These are phyloP conservation scores for Corymbia calophylla DNA, from an alignment of 441 rosid species.

Conservation along the genomic window DNA sequence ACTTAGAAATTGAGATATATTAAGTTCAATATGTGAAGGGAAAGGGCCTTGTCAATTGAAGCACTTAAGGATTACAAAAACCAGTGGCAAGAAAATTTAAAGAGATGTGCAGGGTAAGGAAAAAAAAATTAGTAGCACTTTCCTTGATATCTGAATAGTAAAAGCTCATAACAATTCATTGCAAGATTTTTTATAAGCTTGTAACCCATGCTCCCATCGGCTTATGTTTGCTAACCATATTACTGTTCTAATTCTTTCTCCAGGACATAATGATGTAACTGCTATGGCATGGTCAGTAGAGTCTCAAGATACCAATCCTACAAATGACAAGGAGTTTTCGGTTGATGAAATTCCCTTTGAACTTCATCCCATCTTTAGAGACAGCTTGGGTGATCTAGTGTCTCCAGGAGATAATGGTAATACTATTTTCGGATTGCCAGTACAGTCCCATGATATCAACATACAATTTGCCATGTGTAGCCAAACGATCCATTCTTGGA, in stretches of 20 bases:
- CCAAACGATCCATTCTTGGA: fast-evolving
- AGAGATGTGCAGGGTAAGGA: neutral
- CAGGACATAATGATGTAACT: fast-evolving
- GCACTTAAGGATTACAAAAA: neutral
- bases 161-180: neutral
- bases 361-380: fast-evolving
- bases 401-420: fast-evolving
- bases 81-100: neutral
- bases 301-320: fast-evolving
- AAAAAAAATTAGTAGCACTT: neutral
- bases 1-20: fast-evolving
- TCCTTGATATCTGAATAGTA: neutral
- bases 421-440: fast-evolving
- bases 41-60: fast-evolving
- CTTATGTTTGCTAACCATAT: fast-evolving
- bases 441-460: fast-evolving
- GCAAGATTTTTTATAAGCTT: fast-evolving
- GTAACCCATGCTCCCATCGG: fast-evolving
- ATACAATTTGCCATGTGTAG: fast-evolving
- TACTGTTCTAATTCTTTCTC: fast-evolving
- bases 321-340: fast-evolving
- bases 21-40: neutral
- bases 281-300: fast-evolving
- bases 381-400: fast-evolving
- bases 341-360: fast-evolving